phyloP scores from a whole-genome alignment of 176 grass and related monocot species.

The Juncus inflexus region DNA sequence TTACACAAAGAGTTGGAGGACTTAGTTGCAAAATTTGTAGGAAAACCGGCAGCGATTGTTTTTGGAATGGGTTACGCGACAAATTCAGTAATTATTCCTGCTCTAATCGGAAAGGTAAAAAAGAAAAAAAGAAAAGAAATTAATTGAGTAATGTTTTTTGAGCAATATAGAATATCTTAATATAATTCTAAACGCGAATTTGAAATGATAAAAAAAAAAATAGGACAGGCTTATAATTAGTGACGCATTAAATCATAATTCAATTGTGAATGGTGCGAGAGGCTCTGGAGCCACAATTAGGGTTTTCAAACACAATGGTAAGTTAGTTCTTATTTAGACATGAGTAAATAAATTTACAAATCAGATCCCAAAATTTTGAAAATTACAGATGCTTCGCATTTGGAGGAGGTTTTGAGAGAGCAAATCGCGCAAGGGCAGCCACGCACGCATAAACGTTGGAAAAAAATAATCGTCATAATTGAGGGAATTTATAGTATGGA shows the following conservation, averaged over 20 bases:
- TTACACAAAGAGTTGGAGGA: conserved; percentile 68
- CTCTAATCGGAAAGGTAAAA: conserved; percentile 58
- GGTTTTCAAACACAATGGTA: conserved; percentile 85
- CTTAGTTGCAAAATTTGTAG: conserved; percentile 59
- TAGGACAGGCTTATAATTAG: conserved; percentile 79
- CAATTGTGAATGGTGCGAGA: conserved; percentile 76
- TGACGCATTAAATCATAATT: conserved; percentile 82
- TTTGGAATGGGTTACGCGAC: conserved; percentile 92
- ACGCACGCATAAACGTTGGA: conserved; percentile 62
- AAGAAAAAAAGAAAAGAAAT: no score
- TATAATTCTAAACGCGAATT: no score
- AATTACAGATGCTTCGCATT: conserved; percentile 53
- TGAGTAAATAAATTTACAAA: not conserved
- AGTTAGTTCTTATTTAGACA: conserved; percentile 11
- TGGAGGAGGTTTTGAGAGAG: conserved; percentile 79
- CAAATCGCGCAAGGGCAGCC: conserved; percentile 80
- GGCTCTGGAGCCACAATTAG: conserved; percentile 64
- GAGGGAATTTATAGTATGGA: conserved; percentile 95
- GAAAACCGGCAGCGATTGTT: conserved; percentile 61
- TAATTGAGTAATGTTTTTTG: no score
- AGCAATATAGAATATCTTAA: no score
- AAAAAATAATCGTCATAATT: conserved; percentile 88
- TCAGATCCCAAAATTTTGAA: not conserved
- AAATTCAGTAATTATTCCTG: conserved; percentile 75
- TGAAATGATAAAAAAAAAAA: not conserved